Percentiles rank a stretch among this genome's conserved stretches.
These are phyloP conservation scores for Dichotomocladium elegans DNA, from an alignment of 371 early-diverging fungal genomes.

Conservation along the genomic window DNA sequence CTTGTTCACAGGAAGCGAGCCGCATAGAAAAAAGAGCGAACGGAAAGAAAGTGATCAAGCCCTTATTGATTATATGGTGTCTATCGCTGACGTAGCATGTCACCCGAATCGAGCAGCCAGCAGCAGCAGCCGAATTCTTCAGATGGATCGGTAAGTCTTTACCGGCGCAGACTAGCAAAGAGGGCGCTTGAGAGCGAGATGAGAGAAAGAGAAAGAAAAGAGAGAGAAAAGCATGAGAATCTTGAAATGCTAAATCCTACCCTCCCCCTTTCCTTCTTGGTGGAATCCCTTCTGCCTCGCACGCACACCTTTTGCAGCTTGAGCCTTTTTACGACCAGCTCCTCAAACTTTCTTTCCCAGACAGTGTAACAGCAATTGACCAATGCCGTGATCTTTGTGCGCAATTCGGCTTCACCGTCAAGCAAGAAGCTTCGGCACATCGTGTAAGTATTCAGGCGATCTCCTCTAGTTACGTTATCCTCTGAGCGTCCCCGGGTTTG, in stretches of 20 bases:
- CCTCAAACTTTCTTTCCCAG: constrained; percentile 8
- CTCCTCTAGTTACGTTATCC: neutral
- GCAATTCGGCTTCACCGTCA: constrained; percentile 36
- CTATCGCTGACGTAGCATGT: no score
- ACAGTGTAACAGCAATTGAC: constrained; percentile 33
- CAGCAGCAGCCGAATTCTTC: neutral
- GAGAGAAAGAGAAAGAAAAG: neutral
- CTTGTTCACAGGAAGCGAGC: no score
- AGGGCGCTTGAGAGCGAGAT: no score
- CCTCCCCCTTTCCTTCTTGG: no score
- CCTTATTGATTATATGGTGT: no score
- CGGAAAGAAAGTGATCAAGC: no score
- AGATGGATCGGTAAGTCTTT: constrained; percentile 2
- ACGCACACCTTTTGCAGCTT: constrained; percentile 8
- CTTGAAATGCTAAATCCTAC: no score
- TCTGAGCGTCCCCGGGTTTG: neutral
- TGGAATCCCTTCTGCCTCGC: no score
- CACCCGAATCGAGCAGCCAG: no score
- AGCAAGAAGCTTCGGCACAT: constrained; percentile 24
- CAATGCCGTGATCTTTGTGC: constrained; percentile 30
- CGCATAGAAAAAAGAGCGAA: no score
- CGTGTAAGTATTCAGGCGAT: neutral
- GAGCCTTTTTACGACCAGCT: constrained; percentile 14
- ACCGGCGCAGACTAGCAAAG: no score
- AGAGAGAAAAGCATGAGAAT: neutral